Conservation (phyloP, 495 filamentous ascomycete species). For the Tuber aestivum region DNA sequence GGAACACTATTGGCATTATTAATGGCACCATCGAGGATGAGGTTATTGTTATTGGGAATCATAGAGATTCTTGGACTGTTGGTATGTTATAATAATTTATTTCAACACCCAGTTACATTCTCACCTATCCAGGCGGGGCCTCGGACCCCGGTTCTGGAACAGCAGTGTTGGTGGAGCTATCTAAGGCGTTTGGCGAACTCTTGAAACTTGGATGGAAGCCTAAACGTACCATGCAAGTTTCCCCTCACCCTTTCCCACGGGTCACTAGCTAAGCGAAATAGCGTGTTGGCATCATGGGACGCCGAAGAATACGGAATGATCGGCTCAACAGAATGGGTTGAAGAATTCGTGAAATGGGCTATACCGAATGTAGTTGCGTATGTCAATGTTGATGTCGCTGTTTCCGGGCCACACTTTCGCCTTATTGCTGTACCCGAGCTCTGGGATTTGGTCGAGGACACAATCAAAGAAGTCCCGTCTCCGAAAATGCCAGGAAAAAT, state of each 20-base stretch:
- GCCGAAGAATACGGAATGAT: slow-evolving; percentile 64
- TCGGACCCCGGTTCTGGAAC: slow-evolving; percentile 48
- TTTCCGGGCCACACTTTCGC: slow-evolving; percentile 46
- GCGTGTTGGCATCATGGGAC: slow-evolving; percentile 67
- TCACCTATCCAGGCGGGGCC: slow-evolving; percentile 43
- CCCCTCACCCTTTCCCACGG: not conserved
- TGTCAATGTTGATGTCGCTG: slow-evolving; percentile 64
- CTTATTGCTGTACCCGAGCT: slow-evolving; percentile 59
- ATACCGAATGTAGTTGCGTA: slow-evolving; percentile 64
- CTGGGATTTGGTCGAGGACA: slow-evolving; percentile 66
- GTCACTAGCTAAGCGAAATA: slow-evolving; percentile 11
- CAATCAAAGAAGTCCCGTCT: slow-evolving; percentile 63
- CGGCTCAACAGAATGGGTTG: slow-evolving; percentile 54
- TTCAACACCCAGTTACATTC: not conserved
- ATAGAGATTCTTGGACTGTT: slow-evolving; percentile 80
- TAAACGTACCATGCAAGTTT: slow-evolving; percentile 49
- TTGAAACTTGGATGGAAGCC: slow-evolving; percentile 49
- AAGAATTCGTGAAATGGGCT: slow-evolving; percentile 82
- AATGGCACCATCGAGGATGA: slow-evolving; percentile 83
- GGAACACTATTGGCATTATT: slow-evolving; percentile 93
- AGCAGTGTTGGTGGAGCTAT: slow-evolving; percentile 46
- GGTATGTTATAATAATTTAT: not conserved
- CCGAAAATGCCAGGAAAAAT: slow-evolving; percentile 57
- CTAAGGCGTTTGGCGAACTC: slow-evolving; percentile 46
- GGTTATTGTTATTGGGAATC: slow-evolving; percentile 88